Conservation (phyloP, 768 basidiomycete species). For the Suillus plorans region DNA sequence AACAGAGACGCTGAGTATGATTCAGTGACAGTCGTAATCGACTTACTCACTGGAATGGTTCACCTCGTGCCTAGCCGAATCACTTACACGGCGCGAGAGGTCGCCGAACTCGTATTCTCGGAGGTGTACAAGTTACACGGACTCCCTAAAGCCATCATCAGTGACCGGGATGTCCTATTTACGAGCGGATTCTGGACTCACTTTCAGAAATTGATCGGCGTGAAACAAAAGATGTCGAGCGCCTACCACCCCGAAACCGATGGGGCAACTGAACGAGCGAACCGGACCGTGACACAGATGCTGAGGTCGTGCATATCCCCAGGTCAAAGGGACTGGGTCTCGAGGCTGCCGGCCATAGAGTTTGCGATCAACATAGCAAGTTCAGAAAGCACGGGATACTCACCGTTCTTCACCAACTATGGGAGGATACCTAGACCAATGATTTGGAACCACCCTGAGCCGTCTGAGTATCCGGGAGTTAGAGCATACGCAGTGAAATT, state of each 20-base stretch:
- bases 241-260: constrained; percentile 34
- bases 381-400: constrained; percentile 20
- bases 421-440: constrained; percentile 13
- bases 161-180: constrained; percentile 42
- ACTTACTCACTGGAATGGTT: background rate
- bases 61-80: background rate
- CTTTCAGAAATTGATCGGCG: constrained; percentile 25
- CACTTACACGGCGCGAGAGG: constrained; percentile 29
- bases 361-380: constrained; percentile 22
- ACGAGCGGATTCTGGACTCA: constrained; percentile 43
- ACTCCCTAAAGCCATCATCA: constrained; percentile 37
- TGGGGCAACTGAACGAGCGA: constrained; percentile 27
- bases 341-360: constrained; percentile 8
- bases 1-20: background rate
- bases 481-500: no score
- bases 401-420: constrained; percentile 16
- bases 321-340: constrained; percentile 18
- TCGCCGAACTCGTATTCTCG: constrained; percentile 38
- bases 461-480: constrained; percentile 13
- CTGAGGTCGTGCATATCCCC: background rate
- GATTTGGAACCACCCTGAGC: constrained; percentile 16
- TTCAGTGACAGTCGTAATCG: background rate
- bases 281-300: constrained; percentile 15
- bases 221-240: constrained; percentile 21
- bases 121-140: constrained; percentile 39